phyloP scores from a whole-genome alignment of 2,329 filamentous ascomycete species.

The Neofusicoccum umdonicola region DNA sequence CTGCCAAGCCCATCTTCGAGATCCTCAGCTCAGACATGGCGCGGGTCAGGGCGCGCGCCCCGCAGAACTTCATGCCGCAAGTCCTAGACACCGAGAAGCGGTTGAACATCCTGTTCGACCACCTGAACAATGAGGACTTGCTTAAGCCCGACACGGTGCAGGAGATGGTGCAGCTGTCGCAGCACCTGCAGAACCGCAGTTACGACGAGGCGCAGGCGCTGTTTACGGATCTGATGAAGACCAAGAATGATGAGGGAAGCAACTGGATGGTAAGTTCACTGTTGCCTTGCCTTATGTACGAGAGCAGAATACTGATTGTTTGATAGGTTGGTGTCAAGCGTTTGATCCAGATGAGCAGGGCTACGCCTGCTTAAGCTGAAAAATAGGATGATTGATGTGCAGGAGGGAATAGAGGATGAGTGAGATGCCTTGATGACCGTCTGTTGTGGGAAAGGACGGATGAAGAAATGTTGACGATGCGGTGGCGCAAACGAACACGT shows the following conservation, averaged over 20 bases:
- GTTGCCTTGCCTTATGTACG: neutral
- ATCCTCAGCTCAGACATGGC: constrained; percentile 82
- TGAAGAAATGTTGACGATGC: too few species aligned
- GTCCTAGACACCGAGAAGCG: constrained; percentile 94
- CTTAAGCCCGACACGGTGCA: constrained; percentile 75
- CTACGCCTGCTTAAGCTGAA: constrained; percentile 24
- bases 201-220: constrained; percentile 46
- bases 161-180: constrained; percentile 58
- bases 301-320: constrained; percentile 2
- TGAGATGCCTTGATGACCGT: too few species aligned
- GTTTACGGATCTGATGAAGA: constrained; percentile 48
- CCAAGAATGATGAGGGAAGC: constrained; percentile 49
- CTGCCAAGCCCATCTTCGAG: constrained; percentile 75
- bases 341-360: constrained; percentile 39
- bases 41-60: constrained; percentile 80
- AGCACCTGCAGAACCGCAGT: constrained; percentile 39
- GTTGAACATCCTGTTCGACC: constrained; percentile 89
- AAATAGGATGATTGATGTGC: too few species aligned
- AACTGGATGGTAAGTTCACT: constrained; percentile 50
- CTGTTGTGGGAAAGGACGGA: too few species aligned
- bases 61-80: constrained; percentile 80
- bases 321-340: constrained; percentile 38
- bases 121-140: constrained; percentile 92
- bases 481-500: too few species aligned
- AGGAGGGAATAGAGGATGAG: too few species aligned